phyloP scores from a whole-genome alignment of 352 stramenopile genomes.

The Globisporangium solare region DNA sequence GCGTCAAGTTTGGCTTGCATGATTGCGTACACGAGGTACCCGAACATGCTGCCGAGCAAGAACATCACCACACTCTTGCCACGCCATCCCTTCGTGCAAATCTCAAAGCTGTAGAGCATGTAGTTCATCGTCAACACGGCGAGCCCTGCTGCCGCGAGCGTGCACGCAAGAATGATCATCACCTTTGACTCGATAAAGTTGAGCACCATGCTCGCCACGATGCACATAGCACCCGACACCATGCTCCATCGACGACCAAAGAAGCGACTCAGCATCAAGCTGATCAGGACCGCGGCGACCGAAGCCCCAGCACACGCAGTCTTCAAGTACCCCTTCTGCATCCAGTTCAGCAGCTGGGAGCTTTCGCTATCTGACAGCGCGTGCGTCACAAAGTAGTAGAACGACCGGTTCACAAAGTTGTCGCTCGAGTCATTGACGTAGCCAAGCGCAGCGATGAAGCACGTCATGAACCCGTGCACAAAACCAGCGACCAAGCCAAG shows the following conservation, averaged over 20 bases:
- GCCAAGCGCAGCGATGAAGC: conserved; percentile 61
- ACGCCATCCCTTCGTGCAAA: conserved; percentile 84
- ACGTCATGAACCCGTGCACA: conserved; percentile 70
- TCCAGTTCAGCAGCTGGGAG: conserved; percentile 38
- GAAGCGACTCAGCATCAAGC: conserved; percentile 48
- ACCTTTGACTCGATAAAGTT: conserved; percentile 58
- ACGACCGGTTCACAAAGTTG: conserved; percentile 77
- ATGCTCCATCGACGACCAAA: conserved; percentile 61
- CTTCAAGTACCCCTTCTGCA: conserved; percentile 57
- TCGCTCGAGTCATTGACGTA: conserved; percentile 71
- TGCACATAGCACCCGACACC: conserved; percentile 44
- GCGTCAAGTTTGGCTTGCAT: conserved; percentile 54
- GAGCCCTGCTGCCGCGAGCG: conserved; percentile 46
- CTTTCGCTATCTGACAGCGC: conserved; percentile 26
- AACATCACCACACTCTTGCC: conserved; percentile 83
- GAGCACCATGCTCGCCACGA: conserved; percentile 41
- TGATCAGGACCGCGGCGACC: conserved; percentile 45
- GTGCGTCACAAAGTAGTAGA: conserved; percentile 53
- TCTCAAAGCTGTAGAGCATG: conserved; percentile 79
- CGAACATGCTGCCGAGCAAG: conserved; percentile 65
- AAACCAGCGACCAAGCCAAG: conserved; percentile 73
- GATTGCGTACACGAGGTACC: conserved; percentile 58
- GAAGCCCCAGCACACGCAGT: conserved; percentile 42
- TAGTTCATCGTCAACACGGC: conserved; percentile 76
- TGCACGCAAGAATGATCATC: conserved; percentile 48